These are phyloP conservation scores for Vaccinium myrtillus DNA, from an alignment of 148 eudicot genomes.

Conservation along the genomic window DNA sequence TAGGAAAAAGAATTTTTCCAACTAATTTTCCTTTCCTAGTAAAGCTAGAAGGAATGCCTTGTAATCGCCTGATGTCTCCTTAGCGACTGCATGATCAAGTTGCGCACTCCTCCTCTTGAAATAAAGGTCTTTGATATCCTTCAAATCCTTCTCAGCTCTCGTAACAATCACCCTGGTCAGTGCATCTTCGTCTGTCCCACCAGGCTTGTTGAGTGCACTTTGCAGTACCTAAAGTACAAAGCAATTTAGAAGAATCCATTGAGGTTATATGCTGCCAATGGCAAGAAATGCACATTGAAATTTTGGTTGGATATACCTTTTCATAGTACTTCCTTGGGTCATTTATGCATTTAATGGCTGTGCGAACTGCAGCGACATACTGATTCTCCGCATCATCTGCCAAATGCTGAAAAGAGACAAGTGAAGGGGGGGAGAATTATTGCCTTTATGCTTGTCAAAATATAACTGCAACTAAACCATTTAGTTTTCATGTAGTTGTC, in stretches of 20 bases:
- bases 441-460: background rate
- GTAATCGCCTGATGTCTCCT: conserved; percentile 78
- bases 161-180: conserved; percentile 40
- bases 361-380: conserved; percentile 42
- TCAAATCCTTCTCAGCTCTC: conserved; percentile 29
- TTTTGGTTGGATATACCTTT: conserved; percentile 29
- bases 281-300: background rate
- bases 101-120: conserved; percentile 54
- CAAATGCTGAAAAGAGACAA: conserved; percentile 35
- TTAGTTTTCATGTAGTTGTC: background rate
- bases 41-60: conserved; percentile 69
- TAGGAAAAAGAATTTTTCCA: too few species aligned
- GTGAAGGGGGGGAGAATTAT: background rate
- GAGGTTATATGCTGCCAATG: conserved; percentile 19
- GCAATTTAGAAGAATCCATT: conserved; percentile 40
- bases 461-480: background rate
- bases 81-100: conserved; percentile 36
- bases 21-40: conserved; percentile 47
- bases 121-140: conserved; percentile 23
- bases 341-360: conserved; percentile 62
- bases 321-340: conserved; percentile 70
- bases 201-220: conserved; percentile 43
- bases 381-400: conserved; percentile 34
- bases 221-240: conserved; percentile 47
- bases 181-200: conserved; percentile 69